Evolutionary conservation across 2,329 filamentous ascomycete genomes (phyloP), one percentile per base, ranked within the genome.

Genomic region (Ceratocystis smalleyi): DNA sequence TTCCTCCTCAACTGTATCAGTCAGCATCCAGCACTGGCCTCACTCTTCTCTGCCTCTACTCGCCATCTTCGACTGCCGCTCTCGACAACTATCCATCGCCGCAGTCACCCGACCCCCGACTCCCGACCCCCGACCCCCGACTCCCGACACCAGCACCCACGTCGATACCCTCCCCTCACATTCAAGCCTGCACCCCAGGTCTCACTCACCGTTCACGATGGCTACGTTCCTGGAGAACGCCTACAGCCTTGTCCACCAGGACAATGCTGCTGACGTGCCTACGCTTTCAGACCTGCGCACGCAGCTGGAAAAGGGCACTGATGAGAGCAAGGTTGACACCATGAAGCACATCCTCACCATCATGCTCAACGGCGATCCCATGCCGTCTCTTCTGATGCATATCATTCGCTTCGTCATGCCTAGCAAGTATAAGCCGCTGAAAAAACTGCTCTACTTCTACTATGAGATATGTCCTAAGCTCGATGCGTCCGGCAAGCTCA

Each of bases 321-420:
- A 96, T 75, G 91, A 96, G 76, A 85, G 83, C 72, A 96, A 96
- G 80, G 81, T 92, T 74, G 91, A 96, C 69, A 96, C 91, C 67
- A 95, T 95, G 90, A 95, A 94, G 84, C 88, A 85, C 78, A 91
- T 99, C 74, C 79, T 97, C 73, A 95, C 89, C 68, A 85, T 96
- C 73, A 97, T 99, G 94, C 84, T 99, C 72, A 97, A 97, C 75
- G 94, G 94, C 70, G 92, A 99, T 73, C 86, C 94, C 49, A 94
- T 99, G 87, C 88, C 91, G 30, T 86, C 91, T 70, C 81, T 99
- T 22, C 85, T 99, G 70, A 99, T 99, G 94, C 94, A 97, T 78
- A 99, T 99, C 73, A 99, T 99, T 75, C 90, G 94, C 74, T 99
- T 99, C 74, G 91, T 99, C 71, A 99, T 99, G 94, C 94, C 94